Evolutionary conservation across 805 yeast genomes (phyloP).

Genomic region (Ogataea minuta): DNA sequence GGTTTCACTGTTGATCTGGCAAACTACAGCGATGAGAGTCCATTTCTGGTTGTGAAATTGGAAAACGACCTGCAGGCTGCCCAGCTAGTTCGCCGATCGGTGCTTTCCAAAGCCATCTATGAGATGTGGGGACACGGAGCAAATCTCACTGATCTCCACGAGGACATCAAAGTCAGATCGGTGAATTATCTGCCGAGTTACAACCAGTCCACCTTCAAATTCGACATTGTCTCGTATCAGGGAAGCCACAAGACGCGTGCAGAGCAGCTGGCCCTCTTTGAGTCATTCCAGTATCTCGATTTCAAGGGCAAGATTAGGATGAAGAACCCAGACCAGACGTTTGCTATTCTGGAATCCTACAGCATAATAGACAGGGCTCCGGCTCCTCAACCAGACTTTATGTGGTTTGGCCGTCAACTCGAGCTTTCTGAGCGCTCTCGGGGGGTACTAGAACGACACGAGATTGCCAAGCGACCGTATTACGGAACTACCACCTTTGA

Average conservation of each 20-base stretch:
- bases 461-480: slow-evolving; percentile 75
- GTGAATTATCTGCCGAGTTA: slow-evolving; percentile 33
- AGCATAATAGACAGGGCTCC: slow-evolving; percentile 31
- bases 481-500: slow-evolving; percentile 98
- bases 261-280: slow-evolving; percentile 60
- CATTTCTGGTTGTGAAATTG: slow-evolving; percentile 70
- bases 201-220: slow-evolving; percentile 61
- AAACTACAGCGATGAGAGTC: slow-evolving; percentile 54
- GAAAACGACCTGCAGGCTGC: slow-evolving; percentile 66
- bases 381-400: slow-evolving; percentile 48
- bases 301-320: slow-evolving; percentile 76
- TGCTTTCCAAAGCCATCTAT: slow-evolving; percentile 72
- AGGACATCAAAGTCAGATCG: slow-evolving; percentile 38
- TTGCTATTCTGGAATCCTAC: slow-evolving; percentile 76
- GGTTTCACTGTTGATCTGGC: slow-evolving; percentile 58
- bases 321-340: slow-evolving; percentile 71
- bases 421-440: slow-evolving; percentile 56
- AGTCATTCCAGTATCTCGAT: slow-evolving; percentile 65
- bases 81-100: slow-evolving; percentile 60
- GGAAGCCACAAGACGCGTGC: slow-evolving; percentile 55
- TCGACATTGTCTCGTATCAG: slow-evolving; percentile 75
- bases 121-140: slow-evolving; percentile 80
- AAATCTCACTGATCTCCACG: slow-evolving; percentile 56
- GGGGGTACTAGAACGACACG: slow-evolving; percentile 72
- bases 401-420: slow-evolving; percentile 78